Percentiles rank a stretch among this genome's conserved stretches.
Evolutionary conservation across 495 filamentous ascomycete species (phyloP).

Genomic region (Aspergillus mulundensis): DNA sequence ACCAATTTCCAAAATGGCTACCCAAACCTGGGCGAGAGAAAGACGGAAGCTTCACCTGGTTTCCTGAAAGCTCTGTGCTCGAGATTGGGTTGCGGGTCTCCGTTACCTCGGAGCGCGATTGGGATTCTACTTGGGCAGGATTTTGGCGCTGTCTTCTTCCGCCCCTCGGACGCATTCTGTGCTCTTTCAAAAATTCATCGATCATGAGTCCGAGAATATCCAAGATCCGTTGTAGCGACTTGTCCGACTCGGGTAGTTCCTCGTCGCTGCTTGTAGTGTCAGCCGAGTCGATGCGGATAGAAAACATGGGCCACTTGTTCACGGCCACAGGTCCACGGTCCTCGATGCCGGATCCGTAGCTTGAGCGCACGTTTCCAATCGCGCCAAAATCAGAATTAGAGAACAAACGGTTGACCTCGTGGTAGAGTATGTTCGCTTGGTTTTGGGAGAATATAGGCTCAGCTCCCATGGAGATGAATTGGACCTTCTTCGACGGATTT

Average conservation of each 20-base stretch:
- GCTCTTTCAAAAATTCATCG: slow-evolving; percentile 63
- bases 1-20: slow-evolving; percentile 57
- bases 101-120: not conserved
- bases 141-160: slow-evolving; percentile 18
- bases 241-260: slow-evolving; percentile 38
- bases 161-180: slow-evolving; percentile 55
- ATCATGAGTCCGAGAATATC: slow-evolving; percentile 62
- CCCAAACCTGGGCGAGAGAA: slow-evolving; percentile 20
- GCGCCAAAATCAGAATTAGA: slow-evolving; percentile 72
- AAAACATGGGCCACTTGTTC: slow-evolving; percentile 91
- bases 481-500: slow-evolving; percentile 62
- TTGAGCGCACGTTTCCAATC: slow-evolving; percentile 30
- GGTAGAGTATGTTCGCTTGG: slow-evolving; percentile 64
- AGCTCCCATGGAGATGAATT: slow-evolving; percentile 77
- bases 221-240: slow-evolving; percentile 47
- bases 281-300: slow-evolving; percentile 58
- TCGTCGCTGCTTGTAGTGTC: slow-evolving; percentile 13
- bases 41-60: slow-evolving; percentile 32
- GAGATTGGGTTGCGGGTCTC: not conserved
- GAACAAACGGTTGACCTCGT: slow-evolving; percentile 77
- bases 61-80: slow-evolving; percentile 22
- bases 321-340: slow-evolving; percentile 51
- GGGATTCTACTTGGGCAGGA: not conserved
- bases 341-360: not conserved
- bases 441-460: slow-evolving; percentile 49